Evolutionary conservation across 2,329 filamentous ascomycete genomes (phyloP), one percentile per base, ranked within the genome.

Genomic region (Sporothrix inflata): DNA sequence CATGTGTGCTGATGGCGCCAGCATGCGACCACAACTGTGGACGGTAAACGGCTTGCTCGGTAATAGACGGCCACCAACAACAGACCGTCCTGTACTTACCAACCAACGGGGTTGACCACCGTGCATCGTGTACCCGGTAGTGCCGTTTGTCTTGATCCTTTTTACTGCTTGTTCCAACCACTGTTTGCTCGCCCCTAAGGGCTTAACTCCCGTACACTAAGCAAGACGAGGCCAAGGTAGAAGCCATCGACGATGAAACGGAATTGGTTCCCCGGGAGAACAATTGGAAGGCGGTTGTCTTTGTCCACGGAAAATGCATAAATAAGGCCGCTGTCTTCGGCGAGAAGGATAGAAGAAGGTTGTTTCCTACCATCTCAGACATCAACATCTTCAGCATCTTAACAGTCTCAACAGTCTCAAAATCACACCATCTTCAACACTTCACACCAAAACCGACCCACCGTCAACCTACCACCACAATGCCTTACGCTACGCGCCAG

Each of bases 401-500:
- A 3, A 45, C 11, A 2, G 2, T 45, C 8, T 45, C 42, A 45
- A 45, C 42, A 3, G 3, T 45, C 42, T 2, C 42, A 45, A 7
- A 3, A 14, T 49, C 47, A 19, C 47, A 16, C 2, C 47, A 49
- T n/a, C 47, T 19, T 19, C n/a, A n/a, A n/a, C n/a, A n/a, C n/a
- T n/a, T n/a, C n/a, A n/a, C n/a, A n/a, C n/a, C n/a, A n/a, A n/a
- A n/a, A n/a, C n/a, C n/a, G n/a, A n/a, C 11, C 7, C 4, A 12
- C 19, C 61, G 9, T 7, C 21, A 6, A 6, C 51, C 16, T 4
- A 24, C 24, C 53, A 4, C 19, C 21, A 38, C 19, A 42, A 74
- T 74, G 73, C 3, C 74, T 42, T 51, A 78, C n/a, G 77, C 78
- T 12, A 84, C 82, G 40, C 82, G 82, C 72, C 82, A 82, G 51